Evolutionary conservation across 306 rosid species (phyloP).

Genomic region (Gastrolobium villosum): DNA sequence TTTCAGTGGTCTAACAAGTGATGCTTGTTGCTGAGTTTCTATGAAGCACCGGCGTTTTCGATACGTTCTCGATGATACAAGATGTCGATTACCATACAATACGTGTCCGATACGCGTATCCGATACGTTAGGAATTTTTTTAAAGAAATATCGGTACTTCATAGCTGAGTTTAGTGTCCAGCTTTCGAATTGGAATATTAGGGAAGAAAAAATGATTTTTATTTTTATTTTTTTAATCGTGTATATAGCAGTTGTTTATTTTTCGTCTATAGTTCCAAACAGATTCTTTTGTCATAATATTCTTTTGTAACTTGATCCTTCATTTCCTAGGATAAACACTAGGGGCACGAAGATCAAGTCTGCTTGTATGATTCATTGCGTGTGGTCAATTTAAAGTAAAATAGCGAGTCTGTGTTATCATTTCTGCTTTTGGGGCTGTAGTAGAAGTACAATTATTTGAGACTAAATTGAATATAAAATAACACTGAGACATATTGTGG

Average conservation of each 20-base stretch:
- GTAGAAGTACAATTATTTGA: conserved; percentile 46
- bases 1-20: conserved; percentile 97
- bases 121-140: too few relatives aligned
- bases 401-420: conserved; percentile 42
- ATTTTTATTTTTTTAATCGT: conserved; percentile 51
- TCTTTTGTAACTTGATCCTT: conserved; percentile 65
- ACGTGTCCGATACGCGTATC: too few relatives aligned
- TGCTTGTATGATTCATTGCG: conserved; percentile 54
- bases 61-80: too few relatives aligned
- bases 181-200: conserved; percentile 40
- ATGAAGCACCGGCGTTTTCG: too few relatives aligned
- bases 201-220: conserved; percentile 53
- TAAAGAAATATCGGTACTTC: too few relatives aligned
- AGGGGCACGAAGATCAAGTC: conserved; percentile 53
- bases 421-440: conserved; percentile 49
- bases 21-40: conserved; percentile 36
- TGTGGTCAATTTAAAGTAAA: conserved; percentile 54
- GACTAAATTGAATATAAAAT: conserved; percentile 40
- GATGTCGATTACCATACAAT: too few relatives aligned
- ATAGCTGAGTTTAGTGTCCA: conserved; percentile 40
- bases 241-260: conserved; percentile 70
- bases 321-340: conserved; percentile 54
- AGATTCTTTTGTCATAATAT: conserved; percentile 64
- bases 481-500: conserved; percentile 40
- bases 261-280: conserved; percentile 48